Base-by-base conservation (phyloP, 371 early-diverging fungal genomes). In the Enterocytospora artemiae region DNA sequence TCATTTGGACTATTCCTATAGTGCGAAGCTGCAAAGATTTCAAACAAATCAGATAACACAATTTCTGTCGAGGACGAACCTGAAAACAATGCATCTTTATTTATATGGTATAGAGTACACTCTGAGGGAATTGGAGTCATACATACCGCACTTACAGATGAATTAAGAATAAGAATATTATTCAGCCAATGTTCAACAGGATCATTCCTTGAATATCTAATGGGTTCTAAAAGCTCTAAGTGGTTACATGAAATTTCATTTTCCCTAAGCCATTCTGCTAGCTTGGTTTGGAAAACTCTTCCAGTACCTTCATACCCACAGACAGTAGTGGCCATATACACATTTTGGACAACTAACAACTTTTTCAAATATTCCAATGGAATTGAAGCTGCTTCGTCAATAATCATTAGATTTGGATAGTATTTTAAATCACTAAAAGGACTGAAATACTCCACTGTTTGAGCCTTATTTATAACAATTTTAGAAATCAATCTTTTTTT, bases 261-360 rank as follows among this genome's bases (percentile, higher is more conserved):
- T 87, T 73, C 91, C 89, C 63, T 92, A 84, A 52, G 89, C 81
- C 76, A 89, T 87, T 77, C 91, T 83, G 67, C 91, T 83, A 97
- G 82, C 77, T 95, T 95, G 36, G 92, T 82, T 22, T 90, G 88
- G 41, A 97, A 83, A 4, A 93, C 89, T 51, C 93, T 84, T 33
- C 98, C 98, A 0, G 98, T 97, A 59, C 98, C 98, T 82, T 97
- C 98, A 78, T 97, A 97, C 52, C 98, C 98, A 73, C 91, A 90
- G 70, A 92, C 89, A 32, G 98, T 97, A 7, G 95, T 91, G 0
- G 98, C 89, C 89, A 97, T 89, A 65, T 94, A 90, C 14, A 93
- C 89, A 12, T 93, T 82, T 73, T 92, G 91, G 22, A 89, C 88
- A 27, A 91, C 91, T 60, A 96, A 76, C 28, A 95, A 82, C 32